A percentile compares a stretch with the other conserved stretches of the same genome.
Evolutionary conservation across 139 green algal genomes (phyloP).

Genomic region (Tetradesmus lagerheimii): DNA sequence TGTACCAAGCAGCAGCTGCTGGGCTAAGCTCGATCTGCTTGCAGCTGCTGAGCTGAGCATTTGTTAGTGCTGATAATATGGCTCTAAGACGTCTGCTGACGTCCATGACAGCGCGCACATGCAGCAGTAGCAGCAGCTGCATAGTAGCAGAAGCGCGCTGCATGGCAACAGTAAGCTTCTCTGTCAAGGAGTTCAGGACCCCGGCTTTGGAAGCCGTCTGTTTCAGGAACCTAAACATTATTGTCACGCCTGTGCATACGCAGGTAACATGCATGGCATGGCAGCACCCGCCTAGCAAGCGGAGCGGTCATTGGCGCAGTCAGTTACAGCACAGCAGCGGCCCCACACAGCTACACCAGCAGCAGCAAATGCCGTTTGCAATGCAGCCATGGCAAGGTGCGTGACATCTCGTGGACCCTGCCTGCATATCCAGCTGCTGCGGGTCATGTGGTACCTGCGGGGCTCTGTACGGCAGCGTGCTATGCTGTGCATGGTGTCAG

Average conservation of each 20-base stretch:
- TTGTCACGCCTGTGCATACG: background rate
- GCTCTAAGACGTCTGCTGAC: background rate
- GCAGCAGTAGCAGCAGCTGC: slow-evolving; percentile 21
- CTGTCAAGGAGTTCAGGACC: background rate
- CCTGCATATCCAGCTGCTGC: too few relatives aligned
- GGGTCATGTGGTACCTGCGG: background rate
- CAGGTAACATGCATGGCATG: slow-evolving; percentile 1
- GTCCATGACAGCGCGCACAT: background rate
- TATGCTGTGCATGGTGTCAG: background rate
- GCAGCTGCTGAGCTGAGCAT: too few relatives aligned
- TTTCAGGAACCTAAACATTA: too few relatives aligned
- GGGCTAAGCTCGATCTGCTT: background rate
- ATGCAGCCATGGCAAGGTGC: background rate
- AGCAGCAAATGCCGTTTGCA: background rate
- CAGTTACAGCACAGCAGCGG: background rate
- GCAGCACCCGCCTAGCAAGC: background rate
- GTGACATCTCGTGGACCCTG: too few relatives aligned
- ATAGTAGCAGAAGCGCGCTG: background rate
- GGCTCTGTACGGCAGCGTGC: background rate
- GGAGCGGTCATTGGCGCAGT: background rate
- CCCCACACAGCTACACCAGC: background rate
- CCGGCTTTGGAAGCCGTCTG: background rate
- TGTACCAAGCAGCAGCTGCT: background rate
- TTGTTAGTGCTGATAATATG: background rate
- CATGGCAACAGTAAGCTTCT: background rate